phyloP scores from a whole-genome alignment of 1,139 yeast genomes.

The Candida neerlandica region DNA sequence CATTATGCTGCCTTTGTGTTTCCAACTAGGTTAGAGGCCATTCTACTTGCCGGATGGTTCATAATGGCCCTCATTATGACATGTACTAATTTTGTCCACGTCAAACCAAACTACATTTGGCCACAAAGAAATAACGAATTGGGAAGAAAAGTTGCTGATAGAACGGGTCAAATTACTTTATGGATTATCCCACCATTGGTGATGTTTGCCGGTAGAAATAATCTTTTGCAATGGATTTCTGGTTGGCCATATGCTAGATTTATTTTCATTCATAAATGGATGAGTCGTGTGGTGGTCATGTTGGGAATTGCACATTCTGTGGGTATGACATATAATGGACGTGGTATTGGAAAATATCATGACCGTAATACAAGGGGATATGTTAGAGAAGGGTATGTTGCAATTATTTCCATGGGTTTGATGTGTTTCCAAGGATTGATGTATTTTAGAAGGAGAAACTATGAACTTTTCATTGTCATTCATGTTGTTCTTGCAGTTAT shows the following conservation, averaged over 20 bases:
- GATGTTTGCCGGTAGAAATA: constrained; percentile 68
- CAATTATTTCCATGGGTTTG: constrained; percentile 39
- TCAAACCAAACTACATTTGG: constrained; percentile 39
- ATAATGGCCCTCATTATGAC: constrained; percentile 51
- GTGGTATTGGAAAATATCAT: constrained; percentile 34
- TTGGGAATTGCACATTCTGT: constrained; percentile 55
- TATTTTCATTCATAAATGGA: constrained; percentile 66
- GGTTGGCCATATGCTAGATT: constrained; percentile 70
- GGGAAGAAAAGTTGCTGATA: constrained; percentile 59
- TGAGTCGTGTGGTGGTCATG: constrained; percentile 51
- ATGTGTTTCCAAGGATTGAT: constrained; percentile 52
- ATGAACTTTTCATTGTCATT: constrained; percentile 62
- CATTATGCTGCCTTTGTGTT: constrained; percentile 37
- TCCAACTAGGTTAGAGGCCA: constrained; percentile 68
- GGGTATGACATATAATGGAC: constrained; percentile 47
- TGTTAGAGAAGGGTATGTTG: constrained; percentile 59
- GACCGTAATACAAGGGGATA: constrained; percentile 40
- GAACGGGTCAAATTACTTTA: constrained; percentile 56
- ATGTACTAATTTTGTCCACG: constrained; percentile 42
- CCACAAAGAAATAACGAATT: constrained; percentile 36
- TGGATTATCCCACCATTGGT: constrained; percentile 54
- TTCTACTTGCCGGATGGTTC: constrained; percentile 52
- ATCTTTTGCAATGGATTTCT: constrained; percentile 61
- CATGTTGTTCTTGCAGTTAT: constrained; percentile 63
- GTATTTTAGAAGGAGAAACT: constrained; percentile 54